Evolutionary conservation across 371 early-diverging fungal species (phyloP).

Genomic region (Apophysomyces ossiformis): DNA sequence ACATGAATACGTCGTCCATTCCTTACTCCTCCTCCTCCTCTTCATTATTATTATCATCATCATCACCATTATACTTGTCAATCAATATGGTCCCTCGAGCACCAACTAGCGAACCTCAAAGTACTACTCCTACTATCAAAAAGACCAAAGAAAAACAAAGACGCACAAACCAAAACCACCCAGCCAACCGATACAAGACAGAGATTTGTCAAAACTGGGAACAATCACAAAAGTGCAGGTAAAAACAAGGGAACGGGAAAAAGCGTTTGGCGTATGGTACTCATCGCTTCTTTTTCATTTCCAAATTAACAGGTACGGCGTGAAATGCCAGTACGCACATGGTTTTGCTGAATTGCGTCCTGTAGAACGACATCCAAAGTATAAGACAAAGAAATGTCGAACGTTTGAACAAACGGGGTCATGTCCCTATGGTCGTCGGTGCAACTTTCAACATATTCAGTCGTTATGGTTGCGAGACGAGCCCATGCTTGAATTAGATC

Average conservation of each 20-base stretch:
- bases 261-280: not conserved
- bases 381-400: constrained; percentile 12
- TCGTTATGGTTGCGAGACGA: constrained; percentile 4
- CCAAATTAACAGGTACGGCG: constrained; percentile 2
- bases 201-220: constrained; percentile 13
- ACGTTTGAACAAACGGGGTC: constrained; percentile 6
- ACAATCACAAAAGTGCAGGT: constrained; percentile 7
- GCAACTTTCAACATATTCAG: constrained; percentile 6
- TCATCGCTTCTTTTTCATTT: not conserved
- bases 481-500: constrained; percentile 2
- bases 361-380: constrained; percentile 12
- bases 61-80: not conserved
- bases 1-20: not conserved
- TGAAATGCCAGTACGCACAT: constrained; percentile 12
- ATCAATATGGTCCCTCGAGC: not conserved
- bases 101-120: not conserved
- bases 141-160: constrained; percentile 2
- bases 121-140: not conserved
- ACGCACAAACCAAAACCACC: not conserved
- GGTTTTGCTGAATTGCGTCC: constrained; percentile 8
- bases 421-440: constrained; percentile 11
- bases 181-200: constrained; percentile 5
- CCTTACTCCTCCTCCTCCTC: not conserved
- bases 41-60: not conserved
- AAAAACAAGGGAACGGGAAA: not conserved